A percentile compares a stretch with the other conserved stretches of the same genome.
phyloP scores from a whole-genome alignment of 768 basidiomycete genomes.

The Tricholoma terreum region DNA sequence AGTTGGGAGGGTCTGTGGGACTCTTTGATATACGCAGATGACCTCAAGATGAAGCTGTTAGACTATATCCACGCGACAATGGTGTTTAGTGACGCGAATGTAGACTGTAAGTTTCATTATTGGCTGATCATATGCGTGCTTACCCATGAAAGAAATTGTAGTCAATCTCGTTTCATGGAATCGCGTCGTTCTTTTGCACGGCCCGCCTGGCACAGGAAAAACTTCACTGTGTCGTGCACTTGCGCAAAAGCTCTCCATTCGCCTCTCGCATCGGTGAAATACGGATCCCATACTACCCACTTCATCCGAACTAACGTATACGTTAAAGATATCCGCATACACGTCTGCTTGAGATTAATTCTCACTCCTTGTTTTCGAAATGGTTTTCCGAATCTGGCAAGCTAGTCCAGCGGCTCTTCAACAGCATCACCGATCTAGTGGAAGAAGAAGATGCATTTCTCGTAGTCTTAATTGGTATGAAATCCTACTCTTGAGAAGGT shows the following conservation, averaged over 20 bases:
- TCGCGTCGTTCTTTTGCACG: slow-evolving; percentile 89
- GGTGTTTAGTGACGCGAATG: slow-evolving; percentile 83
- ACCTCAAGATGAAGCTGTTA: slow-evolving; percentile 84
- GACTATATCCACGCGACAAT: slow-evolving; percentile 95
- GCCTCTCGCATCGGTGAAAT: slow-evolving; percentile 75
- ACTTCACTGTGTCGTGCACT: slow-evolving; percentile 92
- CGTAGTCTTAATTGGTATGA: slow-evolving; percentile 85
- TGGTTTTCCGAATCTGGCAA: slow-evolving; percentile 99
- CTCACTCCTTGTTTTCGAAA: slow-evolving; percentile 95
- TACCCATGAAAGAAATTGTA: slow-evolving; percentile 25
- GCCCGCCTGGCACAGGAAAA: slow-evolving; percentile 97
- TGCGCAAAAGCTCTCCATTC: slow-evolving; percentile 92
- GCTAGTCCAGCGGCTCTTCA: slow-evolving; percentile 91
- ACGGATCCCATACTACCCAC: not conserved
- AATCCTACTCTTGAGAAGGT: not conserved
- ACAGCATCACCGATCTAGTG: slow-evolving; percentile 83
- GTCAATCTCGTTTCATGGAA: slow-evolving; percentile 96
- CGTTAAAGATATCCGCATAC: slow-evolving; percentile 72
- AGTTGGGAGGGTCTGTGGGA: slow-evolving; percentile 93
- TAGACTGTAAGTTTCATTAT: slow-evolving; percentile 61
- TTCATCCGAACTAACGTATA: not conserved
- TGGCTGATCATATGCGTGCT: not conserved
- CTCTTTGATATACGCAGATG: slow-evolving; percentile 77
- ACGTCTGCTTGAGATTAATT: slow-evolving; percentile 94
- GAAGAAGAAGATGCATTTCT: slow-evolving; percentile 92